A percentile compares a stretch with the other conserved stretches of the same genome.
Conservation (phyloP, 177 flowering plant genomes). For the Vitis hybrid region DNA sequence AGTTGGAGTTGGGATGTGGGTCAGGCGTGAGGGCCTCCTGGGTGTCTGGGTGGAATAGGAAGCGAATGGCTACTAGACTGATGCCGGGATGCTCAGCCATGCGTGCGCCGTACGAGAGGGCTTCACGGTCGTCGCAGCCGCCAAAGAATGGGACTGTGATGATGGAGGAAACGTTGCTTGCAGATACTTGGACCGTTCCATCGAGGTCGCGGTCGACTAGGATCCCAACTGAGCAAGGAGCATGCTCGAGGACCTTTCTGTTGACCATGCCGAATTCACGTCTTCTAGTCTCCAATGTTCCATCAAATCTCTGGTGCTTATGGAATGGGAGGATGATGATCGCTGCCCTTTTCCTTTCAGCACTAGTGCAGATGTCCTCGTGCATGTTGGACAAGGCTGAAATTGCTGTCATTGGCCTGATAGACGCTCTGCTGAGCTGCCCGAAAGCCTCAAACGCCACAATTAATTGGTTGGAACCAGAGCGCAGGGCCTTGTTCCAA, state of each 20-base stretch:
- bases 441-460: constrained; percentile 66
- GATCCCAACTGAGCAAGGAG: constrained; percentile 77
- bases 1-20: constrained; percentile 2
- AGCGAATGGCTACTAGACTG: constrained; percentile 36
- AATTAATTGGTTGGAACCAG: constrained; percentile 35
- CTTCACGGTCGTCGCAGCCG: constrained; percentile 70
- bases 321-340: constrained; percentile 72
- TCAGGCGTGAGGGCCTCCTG: constrained; percentile 18
- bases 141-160: constrained; percentile 64
- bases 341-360: constrained; percentile 45
- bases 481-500: constrained; percentile 38
- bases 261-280: constrained; percentile 50
- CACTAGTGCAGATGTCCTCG: constrained; percentile 52
- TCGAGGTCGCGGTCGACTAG: constrained; percentile 76
- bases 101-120: constrained; percentile 61
- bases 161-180: constrained; percentile 46
- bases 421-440: constrained; percentile 42
- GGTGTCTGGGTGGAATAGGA: constrained; percentile 20
- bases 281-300: constrained; percentile 53
- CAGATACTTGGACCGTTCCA: constrained; percentile 51
- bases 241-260: constrained; percentile 53
- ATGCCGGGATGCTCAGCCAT: constrained; percentile 92
- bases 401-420: constrained; percentile 61
- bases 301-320: constrained; percentile 67
- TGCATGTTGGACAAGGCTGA: constrained; percentile 47